Evolutionary conservation across 805 yeast genomes (phyloP), one percentile per base, ranked within the genome.

Genomic region (Kodamaea laetipori): DNA sequence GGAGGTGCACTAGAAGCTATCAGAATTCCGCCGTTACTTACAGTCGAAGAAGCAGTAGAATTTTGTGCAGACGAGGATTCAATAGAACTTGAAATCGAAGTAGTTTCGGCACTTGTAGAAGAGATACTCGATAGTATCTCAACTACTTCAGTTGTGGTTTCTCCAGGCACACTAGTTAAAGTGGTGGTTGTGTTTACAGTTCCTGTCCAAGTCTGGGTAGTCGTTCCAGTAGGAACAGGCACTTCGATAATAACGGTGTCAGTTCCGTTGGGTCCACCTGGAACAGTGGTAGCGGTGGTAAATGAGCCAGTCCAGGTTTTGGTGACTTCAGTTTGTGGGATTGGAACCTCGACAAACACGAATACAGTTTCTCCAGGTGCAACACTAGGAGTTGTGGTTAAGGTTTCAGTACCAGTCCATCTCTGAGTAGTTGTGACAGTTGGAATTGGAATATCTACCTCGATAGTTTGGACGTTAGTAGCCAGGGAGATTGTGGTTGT

Each of bases 131-230:
- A 21, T 21, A 8, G 24, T 6, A 21, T 8, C 8, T 21, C 24
- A 21, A 21, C 24, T 6, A 21, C 8, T 8, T 6, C 24, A 21
- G 24, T 6, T 6, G 24, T 8, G 8, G 24, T 21, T 6, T 8
- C 24, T 6, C 24, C 24, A 6, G 24, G 24, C 6, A 8, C 24
- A 21, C 8, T 8, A 21, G 24, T 21, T 8, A 21, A 6, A 6
- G 24, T 21, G 8, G 24, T 21, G 1, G 47, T 44, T 4, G 13
- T 17, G 11, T 23, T 19, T 11, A 11, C 4, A 17, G 30, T 11
- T 10, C 49, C 49, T 12, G 49, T 43, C 51, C 51, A 47, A 9
- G 39, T 40, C 1, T 33, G 4, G 10, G 43, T 19, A 12, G 43
- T 15, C 3, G 37, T 19, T 6, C 16, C 13, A 4, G 42, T 11